Evolutionary conservation across 225 moss, liverwort and hornwort species (phyloP).

Genomic region (Takakia lepidozioides): DNA sequence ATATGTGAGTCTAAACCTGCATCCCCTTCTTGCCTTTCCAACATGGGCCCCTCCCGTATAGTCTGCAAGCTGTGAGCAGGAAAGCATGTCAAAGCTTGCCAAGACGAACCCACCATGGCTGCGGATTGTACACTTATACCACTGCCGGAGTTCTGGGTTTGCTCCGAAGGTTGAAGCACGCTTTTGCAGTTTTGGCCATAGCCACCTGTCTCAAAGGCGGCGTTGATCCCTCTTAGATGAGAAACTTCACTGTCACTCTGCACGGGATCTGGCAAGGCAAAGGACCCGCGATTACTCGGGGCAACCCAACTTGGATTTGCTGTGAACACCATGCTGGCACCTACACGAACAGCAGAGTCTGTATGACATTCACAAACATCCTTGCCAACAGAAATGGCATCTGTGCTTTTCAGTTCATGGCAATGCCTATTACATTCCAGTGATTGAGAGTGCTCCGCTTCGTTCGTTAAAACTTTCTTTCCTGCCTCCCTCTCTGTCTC

Average conservation of each 20-base stretch:
- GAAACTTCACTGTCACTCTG: too few species aligned
- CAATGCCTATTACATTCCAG: constrained; percentile 28
- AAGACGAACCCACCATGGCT: constrained; percentile 5
- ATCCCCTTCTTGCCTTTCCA: too few species aligned
- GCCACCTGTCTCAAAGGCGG: constrained; percentile 9
- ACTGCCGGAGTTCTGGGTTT: constrained; percentile 7
- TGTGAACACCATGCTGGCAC: constrained; percentile 44
- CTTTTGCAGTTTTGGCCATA: constrained; percentile 9
- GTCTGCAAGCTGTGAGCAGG: too few species aligned
- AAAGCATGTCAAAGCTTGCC: constrained; percentile 20
- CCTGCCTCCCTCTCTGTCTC: too few species aligned
- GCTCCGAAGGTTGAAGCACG: constrained; percentile 1
- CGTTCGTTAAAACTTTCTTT: too few species aligned
- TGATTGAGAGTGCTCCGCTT: too few species aligned
- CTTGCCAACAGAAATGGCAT: constrained; percentile 13
- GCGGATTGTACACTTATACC: constrained; percentile 17
- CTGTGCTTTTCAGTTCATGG: constrained; percentile 30
- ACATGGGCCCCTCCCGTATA: too few species aligned
- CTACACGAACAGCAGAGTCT: constrained; percentile 26
- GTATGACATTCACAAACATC: constrained; percentile 28
- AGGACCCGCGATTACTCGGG: constrained; percentile 6
- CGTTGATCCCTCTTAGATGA: too few species aligned
- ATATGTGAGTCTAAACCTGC: too few species aligned
- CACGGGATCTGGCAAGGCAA: too few species aligned
- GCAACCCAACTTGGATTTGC: constrained; percentile 32